Conservation (phyloP, 129 eudicot genomes). For the Deinandra increscens region DNA sequence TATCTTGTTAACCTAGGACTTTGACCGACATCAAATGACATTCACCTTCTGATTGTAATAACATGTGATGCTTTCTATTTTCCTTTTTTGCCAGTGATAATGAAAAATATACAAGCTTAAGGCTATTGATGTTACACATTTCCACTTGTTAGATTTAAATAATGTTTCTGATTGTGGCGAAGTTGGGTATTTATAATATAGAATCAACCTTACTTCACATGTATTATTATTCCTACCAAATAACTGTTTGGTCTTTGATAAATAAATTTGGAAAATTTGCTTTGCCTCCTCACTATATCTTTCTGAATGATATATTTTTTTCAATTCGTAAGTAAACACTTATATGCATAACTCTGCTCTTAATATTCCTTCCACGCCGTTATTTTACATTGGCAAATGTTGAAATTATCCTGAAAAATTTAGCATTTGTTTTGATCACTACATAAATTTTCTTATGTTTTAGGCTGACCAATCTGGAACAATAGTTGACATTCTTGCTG, state of each 20-base stretch:
- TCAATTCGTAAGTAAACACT: neutral
- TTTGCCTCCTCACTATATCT: no score
- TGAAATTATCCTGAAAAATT: no score
- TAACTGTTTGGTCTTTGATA: no score
- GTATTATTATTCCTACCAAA: neutral
- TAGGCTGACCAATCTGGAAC: slow-evolving; percentile 86
- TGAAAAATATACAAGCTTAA: neutral
- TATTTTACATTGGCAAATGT: no score
- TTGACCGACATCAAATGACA: no score
- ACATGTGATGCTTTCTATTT: neutral
- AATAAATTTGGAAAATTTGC: neutral
- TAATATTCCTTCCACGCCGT: neutral
- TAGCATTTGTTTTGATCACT: slow-evolving; percentile 12
- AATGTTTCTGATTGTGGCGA: no score
- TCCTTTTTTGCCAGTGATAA: neutral
- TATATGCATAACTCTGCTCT: neutral
- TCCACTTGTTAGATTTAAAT: no score
- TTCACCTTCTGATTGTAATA: slow-evolving; percentile 7
- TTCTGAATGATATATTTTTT: no score
- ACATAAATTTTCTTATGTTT: slow-evolving; percentile 11
- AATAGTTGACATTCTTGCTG: slow-evolving; percentile 62
- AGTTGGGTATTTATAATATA: no score
- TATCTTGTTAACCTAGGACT: neutral
- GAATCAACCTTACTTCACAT: neutral
- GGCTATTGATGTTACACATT: neutral